Conservation (phyloP, 352 stramenopile species). For the Aphanomyces stellatus region DNA sequence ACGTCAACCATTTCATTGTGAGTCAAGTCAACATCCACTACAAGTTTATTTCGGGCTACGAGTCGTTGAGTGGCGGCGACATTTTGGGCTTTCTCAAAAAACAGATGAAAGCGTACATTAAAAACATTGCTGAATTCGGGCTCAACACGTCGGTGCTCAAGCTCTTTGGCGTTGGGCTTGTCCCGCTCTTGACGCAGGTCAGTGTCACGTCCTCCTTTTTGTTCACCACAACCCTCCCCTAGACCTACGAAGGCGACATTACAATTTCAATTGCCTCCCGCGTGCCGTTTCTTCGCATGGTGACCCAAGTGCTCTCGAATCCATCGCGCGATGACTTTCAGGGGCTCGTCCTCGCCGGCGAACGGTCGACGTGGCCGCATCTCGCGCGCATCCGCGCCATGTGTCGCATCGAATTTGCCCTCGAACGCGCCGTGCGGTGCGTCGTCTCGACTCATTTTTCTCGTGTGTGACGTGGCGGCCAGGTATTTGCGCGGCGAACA, state of each 20-base stretch:
- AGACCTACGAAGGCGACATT: conserved; percentile 98
- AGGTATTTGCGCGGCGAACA: conserved; percentile 55
- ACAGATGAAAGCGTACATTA: conserved; percentile 88
- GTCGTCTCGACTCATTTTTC: neutral
- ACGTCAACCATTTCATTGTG: conserved; percentile 99
- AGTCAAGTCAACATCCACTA: conserved; percentile 90
- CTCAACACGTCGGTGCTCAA: conserved; percentile 80
- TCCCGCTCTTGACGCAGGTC: conserved; percentile 67
- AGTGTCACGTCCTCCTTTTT: neutral
- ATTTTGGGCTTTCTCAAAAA: conserved; percentile 94
- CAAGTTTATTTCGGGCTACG: conserved; percentile 76
- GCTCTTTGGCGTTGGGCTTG: conserved; percentile 69
- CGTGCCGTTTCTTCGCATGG: conserved; percentile 69
- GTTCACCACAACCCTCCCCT: conserved; percentile 29
- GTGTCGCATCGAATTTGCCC: conserved; percentile 93
- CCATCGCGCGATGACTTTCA: conserved; percentile 52
- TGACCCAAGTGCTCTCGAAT: conserved; percentile 77
- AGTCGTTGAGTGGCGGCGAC: conserved; percentile 61
- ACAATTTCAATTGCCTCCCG: conserved; percentile 93
- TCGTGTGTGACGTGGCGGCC: neutral
- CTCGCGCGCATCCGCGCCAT: conserved; percentile 94
- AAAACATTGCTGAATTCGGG: conserved; percentile 78
- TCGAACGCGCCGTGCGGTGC: conserved; percentile 86
- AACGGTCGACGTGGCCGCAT: conserved; percentile 88
- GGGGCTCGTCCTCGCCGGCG: conserved; percentile 77